A percentile compares a stretch with the other conserved stretches of the same genome.
Evolutionary conservation across 2,329 filamentous ascomycete genomes (phyloP).

Genomic region (Aquanectria penicillioides): DNA sequence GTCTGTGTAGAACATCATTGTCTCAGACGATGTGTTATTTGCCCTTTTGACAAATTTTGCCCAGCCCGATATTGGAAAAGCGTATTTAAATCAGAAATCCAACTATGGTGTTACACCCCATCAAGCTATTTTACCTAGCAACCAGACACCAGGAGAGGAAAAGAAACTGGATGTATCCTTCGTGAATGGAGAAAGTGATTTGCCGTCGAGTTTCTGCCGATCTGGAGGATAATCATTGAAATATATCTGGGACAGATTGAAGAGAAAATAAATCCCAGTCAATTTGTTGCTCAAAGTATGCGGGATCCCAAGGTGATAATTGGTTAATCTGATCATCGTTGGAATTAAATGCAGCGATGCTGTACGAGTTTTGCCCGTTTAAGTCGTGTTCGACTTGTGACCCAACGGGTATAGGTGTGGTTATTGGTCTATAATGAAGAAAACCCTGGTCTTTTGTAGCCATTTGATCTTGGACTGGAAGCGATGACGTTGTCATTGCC

Average conservation of each 20-base stretch:
- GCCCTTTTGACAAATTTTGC: not conserved
- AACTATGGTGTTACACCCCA: not conserved
- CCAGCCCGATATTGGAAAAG: not conserved
- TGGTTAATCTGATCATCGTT: not conserved
- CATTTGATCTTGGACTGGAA: not conserved
- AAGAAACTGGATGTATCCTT: too few relatives aligned
- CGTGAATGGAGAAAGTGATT: too few relatives aligned
- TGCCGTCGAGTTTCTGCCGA: too few relatives aligned
- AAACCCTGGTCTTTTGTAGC: not conserved
- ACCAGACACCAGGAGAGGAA: not conserved
- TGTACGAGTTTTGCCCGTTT: not conserved
- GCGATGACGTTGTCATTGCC: not conserved
- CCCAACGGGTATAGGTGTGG: not conserved
- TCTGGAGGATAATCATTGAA: not conserved
- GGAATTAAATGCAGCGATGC: not conserved
- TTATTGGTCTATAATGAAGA: not conserved
- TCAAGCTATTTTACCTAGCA: not conserved
- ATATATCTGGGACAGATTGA: not conserved
- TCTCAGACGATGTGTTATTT: too few relatives aligned
- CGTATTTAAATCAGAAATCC: not conserved
- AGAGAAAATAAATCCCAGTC: not conserved
- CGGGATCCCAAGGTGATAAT: not conserved
- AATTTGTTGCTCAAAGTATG: constrained; percentile 1
- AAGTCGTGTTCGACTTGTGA: not conserved
- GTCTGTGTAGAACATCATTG: too few relatives aligned